Evolutionary conservation across 83 land plant genomes (phyloP), one percentile per base, ranked within the genome.

Genomic region (Picea abies): DNA sequence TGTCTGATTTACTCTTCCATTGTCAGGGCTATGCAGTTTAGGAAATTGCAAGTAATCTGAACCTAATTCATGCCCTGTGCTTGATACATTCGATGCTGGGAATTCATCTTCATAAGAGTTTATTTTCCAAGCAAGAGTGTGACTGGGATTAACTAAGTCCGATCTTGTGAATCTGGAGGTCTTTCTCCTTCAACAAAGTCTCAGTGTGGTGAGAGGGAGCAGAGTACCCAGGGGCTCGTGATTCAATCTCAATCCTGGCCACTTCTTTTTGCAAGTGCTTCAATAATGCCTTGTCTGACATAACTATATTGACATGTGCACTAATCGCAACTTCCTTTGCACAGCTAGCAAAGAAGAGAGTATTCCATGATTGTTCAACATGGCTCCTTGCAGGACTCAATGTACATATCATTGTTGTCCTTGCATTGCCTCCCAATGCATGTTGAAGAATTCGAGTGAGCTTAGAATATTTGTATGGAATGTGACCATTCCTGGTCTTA

Each of bases 341-440:
- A 44, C 86, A 78, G 17, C 86, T 86, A 22, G 89, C 84, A 84
- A 86, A 84, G 15, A 81, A 81, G 23, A 81, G 17, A 12, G 89
- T 84, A 44, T 87, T 70, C 41, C 84, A 63, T 22, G 86, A 87
- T 49, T 86, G 83, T 58, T 89, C 86, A 15, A 86, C 81, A 68
- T 86, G 89, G 12, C 69, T 65, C 70, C 82, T 60, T 12, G 87
- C 89, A 72, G 84, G 99, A 82, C 92, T 90, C 87, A 97, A 87
- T 41, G 98, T 95, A 83, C 96, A 97, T 60, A 94, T 91, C 17
- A 97, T 95, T 80, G 96, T 93, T 69, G 96, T 95, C 82, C 92
- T 86, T 4, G 96, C 94, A 91, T 97, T 97, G 29, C 99, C 98
- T 70, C 96, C 96, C 63, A 95, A 84, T 58, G 91, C 86, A 29